phyloP scores from a whole-genome alignment of 1,139 yeast genomes.

The Hemisphaericaspora xylanilytica region DNA sequence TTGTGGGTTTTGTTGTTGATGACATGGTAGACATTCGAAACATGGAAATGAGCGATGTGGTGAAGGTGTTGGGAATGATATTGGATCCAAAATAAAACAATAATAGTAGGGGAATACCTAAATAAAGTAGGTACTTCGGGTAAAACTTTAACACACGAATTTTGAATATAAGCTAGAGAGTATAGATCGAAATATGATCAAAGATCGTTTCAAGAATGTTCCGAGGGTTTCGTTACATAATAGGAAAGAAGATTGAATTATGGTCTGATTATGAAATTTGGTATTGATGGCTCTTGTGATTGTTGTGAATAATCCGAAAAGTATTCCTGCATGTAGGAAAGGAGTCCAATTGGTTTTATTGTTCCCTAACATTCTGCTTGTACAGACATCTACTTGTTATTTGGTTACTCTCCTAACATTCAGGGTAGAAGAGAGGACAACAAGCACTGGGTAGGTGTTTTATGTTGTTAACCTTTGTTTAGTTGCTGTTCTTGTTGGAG shows the following conservation, averaged over 20 bases:
- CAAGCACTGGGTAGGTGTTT: no score
- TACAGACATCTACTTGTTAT: no score
- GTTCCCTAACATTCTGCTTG: no score
- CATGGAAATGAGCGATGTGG: neutral
- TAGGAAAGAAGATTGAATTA: neutral
- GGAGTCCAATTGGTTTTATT: no score
- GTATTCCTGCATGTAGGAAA: no score
- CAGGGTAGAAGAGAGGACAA: no score
- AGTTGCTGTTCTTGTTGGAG: no score
- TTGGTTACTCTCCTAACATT: no score
- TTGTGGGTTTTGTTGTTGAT: constrained; percentile 7
- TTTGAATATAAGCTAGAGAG: constrained; percentile 1
- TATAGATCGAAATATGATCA: neutral
- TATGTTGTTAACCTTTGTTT: no score
- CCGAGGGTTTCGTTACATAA: neutral
- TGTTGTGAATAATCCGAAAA: no score
- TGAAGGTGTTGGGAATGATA: neutral
- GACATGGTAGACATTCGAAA: neutral
- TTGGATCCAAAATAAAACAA: constrained; percentile 3
- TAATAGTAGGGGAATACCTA: constrained; percentile 8
- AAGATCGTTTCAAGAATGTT: neutral
- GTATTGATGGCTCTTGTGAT: no score
- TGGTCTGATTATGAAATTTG: no score
- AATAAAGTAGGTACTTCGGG: constrained; percentile 7
- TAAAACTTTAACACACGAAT: constrained; percentile 7